Conservation (phyloP, 129 eudicot species). For the Scalesia atractyloides region DNA sequence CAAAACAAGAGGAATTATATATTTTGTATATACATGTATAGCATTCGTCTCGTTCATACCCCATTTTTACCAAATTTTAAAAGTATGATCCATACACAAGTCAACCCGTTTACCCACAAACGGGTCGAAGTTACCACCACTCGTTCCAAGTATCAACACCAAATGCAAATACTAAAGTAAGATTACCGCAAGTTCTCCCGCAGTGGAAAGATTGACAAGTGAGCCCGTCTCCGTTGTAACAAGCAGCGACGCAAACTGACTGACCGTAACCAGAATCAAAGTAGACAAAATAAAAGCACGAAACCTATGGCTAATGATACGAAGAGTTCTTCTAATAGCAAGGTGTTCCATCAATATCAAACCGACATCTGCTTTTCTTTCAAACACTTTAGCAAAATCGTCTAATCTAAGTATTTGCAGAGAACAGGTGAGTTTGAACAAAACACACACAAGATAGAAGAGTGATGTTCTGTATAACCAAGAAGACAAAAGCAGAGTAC, state of each 20-base stretch:
- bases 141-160: neutral
- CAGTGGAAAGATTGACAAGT: slow-evolving; percentile 55
- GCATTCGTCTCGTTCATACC: slow-evolving; percentile 1
- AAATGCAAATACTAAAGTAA: neutral
- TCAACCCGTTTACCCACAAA: slow-evolving; percentile 1
- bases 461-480: slow-evolving; percentile 85
- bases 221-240: slow-evolving; percentile 64
- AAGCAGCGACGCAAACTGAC: slow-evolving; percentile 79
- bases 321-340: slow-evolving; percentile 68
- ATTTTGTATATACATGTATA: neutral
- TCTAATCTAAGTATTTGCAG: slow-evolving; percentile 79
- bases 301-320: slow-evolving; percentile 88
- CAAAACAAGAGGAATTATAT: neutral
- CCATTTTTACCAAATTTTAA: neutral
- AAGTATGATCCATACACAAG: neutral
- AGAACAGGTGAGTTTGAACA: slow-evolving; percentile 70
- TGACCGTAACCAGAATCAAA: slow-evolving; percentile 68
- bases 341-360: slow-evolving; percentile 68
- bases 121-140: neutral
- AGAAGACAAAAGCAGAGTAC: slow-evolving; percentile 58
- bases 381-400: slow-evolving; percentile 74
- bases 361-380: slow-evolving; percentile 68
- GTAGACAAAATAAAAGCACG: slow-evolving; percentile 66
- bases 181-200: slow-evolving; percentile 89
- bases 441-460: slow-evolving; percentile 73